Evolutionary conservation across 164 flowering plant species (phyloP), one percentile per base, ranked within the genome.

Genomic region (Vitis vinifera): DNA sequence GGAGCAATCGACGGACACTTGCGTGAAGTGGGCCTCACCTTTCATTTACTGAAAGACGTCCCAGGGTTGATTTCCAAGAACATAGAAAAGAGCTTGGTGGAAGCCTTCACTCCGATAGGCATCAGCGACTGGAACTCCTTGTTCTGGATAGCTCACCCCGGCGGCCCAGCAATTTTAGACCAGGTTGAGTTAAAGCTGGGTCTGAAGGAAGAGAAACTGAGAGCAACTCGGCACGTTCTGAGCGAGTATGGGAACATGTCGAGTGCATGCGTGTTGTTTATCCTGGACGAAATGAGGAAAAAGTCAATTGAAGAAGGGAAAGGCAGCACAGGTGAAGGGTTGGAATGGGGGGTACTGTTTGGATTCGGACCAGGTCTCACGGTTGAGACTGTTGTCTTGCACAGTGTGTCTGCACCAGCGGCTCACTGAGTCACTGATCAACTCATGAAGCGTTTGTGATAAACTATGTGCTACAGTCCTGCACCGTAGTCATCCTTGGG

Each of bases 351-450:
- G 4, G 81, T 78, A 27, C 64, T 78, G 15, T 78, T 78, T 50
- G 81, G 81, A 47, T 78, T 78, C 67, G 78, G 81, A 1, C 78
- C 81, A 1, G 81, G 81, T 47, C 62, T 78, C 19, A 75, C 81
- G 2, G 78, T 78, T 9, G 81, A 78, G 66, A 78, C 81, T 7
- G 78, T 78, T 3, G 81, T 78, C 11, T 47, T 78, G 30, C 81
- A 78, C 71, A 78, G 81, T 53, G 68, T 75, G 44, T 31, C 8
- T 31, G 44, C 44, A 31, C 44, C 44, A 31, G 0, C 44, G 4
- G 44, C 44, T 31, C 44, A 31, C 44, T 31, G 44, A 31, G 7
- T 31, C 44, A 31, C 44, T 31, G 6, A 31, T 31, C 44, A 31
- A 31, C 4, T 31, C 44, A 23, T 23, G 1, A 23, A 23, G 27